phyloP scores from a whole-genome alignment of 78 protist genomes.

The Pigoraptor vietnamica region DNA sequence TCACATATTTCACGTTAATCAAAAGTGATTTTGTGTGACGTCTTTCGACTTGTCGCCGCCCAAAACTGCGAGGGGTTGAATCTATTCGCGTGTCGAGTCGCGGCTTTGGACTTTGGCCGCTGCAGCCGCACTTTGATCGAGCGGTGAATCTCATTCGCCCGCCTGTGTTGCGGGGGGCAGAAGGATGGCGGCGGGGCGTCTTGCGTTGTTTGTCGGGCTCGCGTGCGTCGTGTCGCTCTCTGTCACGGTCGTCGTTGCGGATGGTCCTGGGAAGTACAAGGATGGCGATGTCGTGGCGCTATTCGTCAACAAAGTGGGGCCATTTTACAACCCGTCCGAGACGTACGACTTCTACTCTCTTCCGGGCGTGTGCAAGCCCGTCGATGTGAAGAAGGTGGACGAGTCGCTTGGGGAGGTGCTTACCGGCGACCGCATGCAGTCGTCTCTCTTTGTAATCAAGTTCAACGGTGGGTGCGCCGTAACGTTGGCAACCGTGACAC shows the following conservation, averaged over 20 bases:
- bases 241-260: background rate
- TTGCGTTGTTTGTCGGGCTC: no score
- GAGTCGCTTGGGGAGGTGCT: background rate
- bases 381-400: background rate
- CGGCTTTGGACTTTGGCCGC: no score
- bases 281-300: conserved; percentile 39
- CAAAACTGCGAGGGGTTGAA: no score
- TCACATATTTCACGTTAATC: no score
- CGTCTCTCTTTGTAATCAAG: background rate
- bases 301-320: conserved; percentile 87
- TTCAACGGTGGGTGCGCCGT: background rate
- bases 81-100: no score
- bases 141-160: no score
- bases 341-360: conserved; percentile 81
- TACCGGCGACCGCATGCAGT: background rate
- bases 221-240: no score
- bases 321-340: conserved; percentile 90
- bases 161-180: no score
- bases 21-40: no score
- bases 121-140: no score
- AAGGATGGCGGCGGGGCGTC: no score
- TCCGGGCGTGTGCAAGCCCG: conserved; percentile 64
- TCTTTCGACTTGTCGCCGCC: no score
- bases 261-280: background rate
- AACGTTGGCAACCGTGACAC: background rate